These are phyloP conservation scores for Pisolithus microcarpus DNA, from an alignment of 768 basidiomycete species.

Conservation along the genomic window DNA sequence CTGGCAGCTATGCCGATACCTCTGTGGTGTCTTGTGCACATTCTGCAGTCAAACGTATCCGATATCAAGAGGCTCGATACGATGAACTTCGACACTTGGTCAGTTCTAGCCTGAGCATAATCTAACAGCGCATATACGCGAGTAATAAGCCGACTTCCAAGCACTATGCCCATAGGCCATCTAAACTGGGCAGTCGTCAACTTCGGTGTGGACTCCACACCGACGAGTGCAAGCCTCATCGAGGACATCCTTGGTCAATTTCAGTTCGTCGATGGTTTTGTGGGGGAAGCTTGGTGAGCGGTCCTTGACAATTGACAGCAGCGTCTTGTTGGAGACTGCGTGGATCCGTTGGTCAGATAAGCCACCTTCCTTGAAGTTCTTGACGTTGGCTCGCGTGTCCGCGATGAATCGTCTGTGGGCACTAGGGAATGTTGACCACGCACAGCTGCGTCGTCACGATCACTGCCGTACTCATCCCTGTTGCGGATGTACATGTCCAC, in stretches of 20 bases:
- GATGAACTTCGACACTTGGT: no score
- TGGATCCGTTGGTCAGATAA: constrained; percentile 18
- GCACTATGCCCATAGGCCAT: no score
- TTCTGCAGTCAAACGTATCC: no score
- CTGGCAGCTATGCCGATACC: no score
- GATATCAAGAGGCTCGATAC: no score
- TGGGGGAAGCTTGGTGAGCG: background rate
- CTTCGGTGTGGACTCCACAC: background rate
- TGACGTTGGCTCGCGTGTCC: constrained; percentile 12
- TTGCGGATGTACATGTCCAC: constrained; percentile 11
- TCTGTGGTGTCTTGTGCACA: no score
- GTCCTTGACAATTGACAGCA: constrained; percentile 8
- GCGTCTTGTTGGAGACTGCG: constrained; percentile 11
- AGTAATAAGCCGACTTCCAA: no score
- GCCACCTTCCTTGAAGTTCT: constrained; percentile 10
- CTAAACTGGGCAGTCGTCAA: background rate
- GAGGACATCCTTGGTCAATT: background rate
- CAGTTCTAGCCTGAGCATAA: no score
- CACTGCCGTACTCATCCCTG: constrained; percentile 5
- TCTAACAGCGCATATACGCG: no score
- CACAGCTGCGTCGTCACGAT: background rate
- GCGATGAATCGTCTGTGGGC: constrained; percentile 15
- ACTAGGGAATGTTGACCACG: constrained; percentile 2
- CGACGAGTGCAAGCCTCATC: constrained; percentile 8
- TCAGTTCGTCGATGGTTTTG: background rate